These are phyloP conservation scores for Cucumis hystrix DNA, from an alignment of 306 rosid genomes.

Conservation along the genomic window DNA sequence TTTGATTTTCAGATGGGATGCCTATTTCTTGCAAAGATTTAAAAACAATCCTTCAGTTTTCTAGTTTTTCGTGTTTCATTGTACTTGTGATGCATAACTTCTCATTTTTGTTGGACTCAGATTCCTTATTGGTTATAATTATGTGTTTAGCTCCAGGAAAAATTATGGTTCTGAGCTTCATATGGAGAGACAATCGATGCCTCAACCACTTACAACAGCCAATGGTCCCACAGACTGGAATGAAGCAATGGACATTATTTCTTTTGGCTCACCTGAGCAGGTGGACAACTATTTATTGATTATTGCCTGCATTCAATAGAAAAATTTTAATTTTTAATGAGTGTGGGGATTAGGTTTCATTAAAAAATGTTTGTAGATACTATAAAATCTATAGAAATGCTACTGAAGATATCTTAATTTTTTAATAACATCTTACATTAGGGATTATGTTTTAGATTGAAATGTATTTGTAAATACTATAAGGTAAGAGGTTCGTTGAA, in stretches of 20 bases:
- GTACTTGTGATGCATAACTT: background rate
- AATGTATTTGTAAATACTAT: background rate
- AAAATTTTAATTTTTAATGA: background rate
- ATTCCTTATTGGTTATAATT: background rate
- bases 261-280: constrained; percentile 96
- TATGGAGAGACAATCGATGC: constrained; percentile 49
- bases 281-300: constrained; percentile 16
- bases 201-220: constrained; percentile 37
- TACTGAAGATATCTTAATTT: background rate
- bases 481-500: background rate
- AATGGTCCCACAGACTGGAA: constrained; percentile 93
- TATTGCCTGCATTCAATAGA: background rate
- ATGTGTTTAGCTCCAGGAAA: constrained; percentile 30
- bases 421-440: background rate
- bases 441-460: background rate
- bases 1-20: background rate
- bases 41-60: background rate
- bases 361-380: background rate
- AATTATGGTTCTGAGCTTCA: constrained; percentile 50
- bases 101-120: background rate
- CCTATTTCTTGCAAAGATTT: background rate
- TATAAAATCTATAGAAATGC: background rate
- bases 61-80: background rate
- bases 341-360: background rate
- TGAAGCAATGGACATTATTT: constrained; percentile 86